These are phyloP conservation scores for Ascocoryne sarcoides DNA, from an alignment of 2,329 filamentous ascomycete species.

Conservation along the genomic window DNA sequence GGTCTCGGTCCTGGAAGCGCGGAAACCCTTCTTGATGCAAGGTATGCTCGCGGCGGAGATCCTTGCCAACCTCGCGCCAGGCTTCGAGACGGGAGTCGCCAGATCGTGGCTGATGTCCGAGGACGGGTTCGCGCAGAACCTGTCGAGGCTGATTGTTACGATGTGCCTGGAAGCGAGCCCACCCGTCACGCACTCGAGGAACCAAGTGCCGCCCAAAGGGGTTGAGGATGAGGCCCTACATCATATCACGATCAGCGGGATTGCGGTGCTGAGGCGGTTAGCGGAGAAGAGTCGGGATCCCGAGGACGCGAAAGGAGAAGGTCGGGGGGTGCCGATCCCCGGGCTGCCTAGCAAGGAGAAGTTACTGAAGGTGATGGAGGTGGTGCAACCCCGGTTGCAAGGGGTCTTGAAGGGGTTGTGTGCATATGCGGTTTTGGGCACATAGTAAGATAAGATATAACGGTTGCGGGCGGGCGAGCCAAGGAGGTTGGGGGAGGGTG, in stretches of 20 bases:
- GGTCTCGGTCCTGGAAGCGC: conserved; percentile 63
- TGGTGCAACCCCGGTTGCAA: conserved; percentile 52
- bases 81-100: conserved; percentile 63
- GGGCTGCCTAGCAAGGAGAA: conserved; percentile 59
- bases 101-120: conserved; percentile 73
- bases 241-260: conserved; percentile 55
- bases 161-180: conserved; percentile 50
- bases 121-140: conserved; percentile 73
- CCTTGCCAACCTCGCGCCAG: conserved; percentile 63
- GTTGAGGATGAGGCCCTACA: conserved; percentile 29
- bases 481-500: too few species aligned
- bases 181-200: conserved; percentile 37
- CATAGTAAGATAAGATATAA: too few species aligned
- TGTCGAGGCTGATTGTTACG: conserved; percentile 66
- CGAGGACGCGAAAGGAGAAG: conserved; percentile 37
- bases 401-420: conserved; percentile 62
- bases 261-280: conserved; percentile 59
- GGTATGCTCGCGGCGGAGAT: conserved; percentile 87
- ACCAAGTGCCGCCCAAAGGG: conserved; percentile 20
- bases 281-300: conserved; percentile 58
- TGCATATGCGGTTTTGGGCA: conserved; percentile 49
- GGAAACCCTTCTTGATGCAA: conserved; percentile 87
- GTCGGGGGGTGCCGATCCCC: conserved; percentile 49
- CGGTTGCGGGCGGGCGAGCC: too few species aligned
- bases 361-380: conserved; percentile 57